Conservation (phyloP, 2,329 filamentous ascomycete genomes). For the Thielaviopsis euricoi region DNA sequence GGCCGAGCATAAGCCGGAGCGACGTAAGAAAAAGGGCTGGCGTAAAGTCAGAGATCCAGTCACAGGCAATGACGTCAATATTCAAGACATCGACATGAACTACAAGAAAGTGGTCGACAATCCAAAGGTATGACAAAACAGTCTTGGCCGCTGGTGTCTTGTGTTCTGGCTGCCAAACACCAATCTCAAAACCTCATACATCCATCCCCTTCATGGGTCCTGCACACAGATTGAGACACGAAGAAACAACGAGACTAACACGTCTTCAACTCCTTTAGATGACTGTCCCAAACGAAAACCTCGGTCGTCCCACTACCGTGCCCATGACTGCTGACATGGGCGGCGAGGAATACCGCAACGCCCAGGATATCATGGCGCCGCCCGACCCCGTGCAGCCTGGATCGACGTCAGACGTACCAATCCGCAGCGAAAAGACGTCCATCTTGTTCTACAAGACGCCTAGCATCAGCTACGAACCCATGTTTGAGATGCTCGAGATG, state of each 20-base stretch:
- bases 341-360: constrained; percentile 63
- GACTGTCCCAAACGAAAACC: constrained; percentile 77
- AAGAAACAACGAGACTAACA: neutral
- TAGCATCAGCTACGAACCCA: constrained; percentile 75
- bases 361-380: constrained; percentile 79
- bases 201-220: neutral
- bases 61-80: constrained; percentile 70
- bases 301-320: constrained; percentile 57
- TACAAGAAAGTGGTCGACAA: constrained; percentile 54
- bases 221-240: neutral
- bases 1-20: constrained; percentile 17
- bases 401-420: constrained; percentile 82
- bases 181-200: neutral
- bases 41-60: constrained; percentile 70
- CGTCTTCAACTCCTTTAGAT: constrained; percentile 29
- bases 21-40: constrained; percentile 38
- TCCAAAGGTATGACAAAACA: constrained; percentile 36
- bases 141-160: neutral
- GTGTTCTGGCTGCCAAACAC: neutral
- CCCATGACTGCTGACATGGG: constrained; percentile 56
- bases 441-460: constrained; percentile 92
- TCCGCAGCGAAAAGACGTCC: constrained; percentile 92
- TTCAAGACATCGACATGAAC: constrained; percentile 62
- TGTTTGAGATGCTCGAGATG: constrained; percentile 61
- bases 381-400: constrained; percentile 72